These are phyloP conservation scores for Pseudocercospora crystallina DNA, from an alignment of 2,329 filamentous ascomycete genomes.

Conservation along the genomic window DNA sequence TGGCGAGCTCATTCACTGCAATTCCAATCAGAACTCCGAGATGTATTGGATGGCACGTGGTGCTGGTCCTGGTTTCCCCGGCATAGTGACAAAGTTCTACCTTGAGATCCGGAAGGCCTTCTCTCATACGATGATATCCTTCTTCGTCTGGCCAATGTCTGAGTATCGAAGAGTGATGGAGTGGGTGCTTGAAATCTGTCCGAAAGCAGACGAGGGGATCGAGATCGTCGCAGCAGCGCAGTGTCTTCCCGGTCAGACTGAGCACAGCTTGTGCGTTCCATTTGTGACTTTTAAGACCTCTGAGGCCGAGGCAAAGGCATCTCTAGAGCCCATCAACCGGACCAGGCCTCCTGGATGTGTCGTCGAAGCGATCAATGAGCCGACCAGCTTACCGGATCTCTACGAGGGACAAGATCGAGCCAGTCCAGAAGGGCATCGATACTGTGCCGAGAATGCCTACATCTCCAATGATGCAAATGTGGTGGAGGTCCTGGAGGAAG, in stretches of 20 bases:
- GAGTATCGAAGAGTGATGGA: slow-evolving; percentile 48
- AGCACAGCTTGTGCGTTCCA: neutral
- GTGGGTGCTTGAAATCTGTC: slow-evolving; percentile 45
- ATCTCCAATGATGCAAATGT: slow-evolving; percentile 51
- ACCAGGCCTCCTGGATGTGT: slow-evolving; percentile 29
- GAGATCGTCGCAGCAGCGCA: slow-evolving; percentile 40
- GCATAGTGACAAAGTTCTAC: slow-evolving; percentile 53
- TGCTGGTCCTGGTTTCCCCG: slow-evolving; percentile 53
- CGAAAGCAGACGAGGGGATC: slow-evolving; percentile 38
- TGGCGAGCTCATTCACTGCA: slow-evolving; percentile 40
- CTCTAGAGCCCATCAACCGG: neutral
- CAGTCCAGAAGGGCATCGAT: slow-evolving; percentile 53
- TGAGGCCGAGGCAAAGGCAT: neutral
- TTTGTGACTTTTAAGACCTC: slow-evolving; percentile 2
- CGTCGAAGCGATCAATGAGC: slow-evolving; percentile 40
- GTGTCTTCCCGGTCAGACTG: neutral
- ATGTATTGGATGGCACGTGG: slow-evolving; percentile 53
- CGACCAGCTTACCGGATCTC: slow-evolving; percentile 43
- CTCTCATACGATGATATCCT: slow-evolving; percentile 34
- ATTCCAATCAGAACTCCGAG: slow-evolving; percentile 43
- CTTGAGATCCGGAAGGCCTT: slow-evolving; percentile 39
- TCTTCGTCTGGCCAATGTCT: slow-evolving; percentile 51
- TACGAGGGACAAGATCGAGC: slow-evolving; percentile 47
- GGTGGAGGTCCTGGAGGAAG: slow-evolving; percentile 43
- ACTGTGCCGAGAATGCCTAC: slow-evolving; percentile 54